A percentile compares a stretch with the other conserved stretches of the same genome.
Evolutionary conservation across 1,284 basidiomycete genomes (phyloP).

Genomic region (Porphyrellus sp.): DNA sequence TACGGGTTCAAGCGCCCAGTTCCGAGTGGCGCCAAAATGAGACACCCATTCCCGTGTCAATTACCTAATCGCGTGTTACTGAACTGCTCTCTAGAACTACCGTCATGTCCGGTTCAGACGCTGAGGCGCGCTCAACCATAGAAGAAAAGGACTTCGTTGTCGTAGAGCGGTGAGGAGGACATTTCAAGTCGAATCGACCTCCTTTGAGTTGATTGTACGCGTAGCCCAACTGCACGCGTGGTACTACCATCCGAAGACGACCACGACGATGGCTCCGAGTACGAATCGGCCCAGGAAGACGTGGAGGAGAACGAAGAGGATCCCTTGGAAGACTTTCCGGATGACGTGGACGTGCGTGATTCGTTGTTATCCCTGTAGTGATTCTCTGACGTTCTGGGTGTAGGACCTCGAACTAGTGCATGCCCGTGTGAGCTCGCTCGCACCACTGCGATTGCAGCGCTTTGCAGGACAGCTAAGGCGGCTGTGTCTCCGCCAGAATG

Average conservation of each 20-base stretch:
- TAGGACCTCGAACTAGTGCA: constrained; percentile 93
- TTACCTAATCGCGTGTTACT: constrained; percentile 11
- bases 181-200: not conserved
- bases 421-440: constrained; percentile 67
- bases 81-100: not conserved
- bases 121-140: constrained; percentile 2
- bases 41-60: not conserved
- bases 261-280: constrained; percentile 35
- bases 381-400: not conserved
- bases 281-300: constrained; percentile 45
- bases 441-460: constrained; percentile 62
- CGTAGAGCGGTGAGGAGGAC: constrained; percentile 26
- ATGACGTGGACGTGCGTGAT: constrained; percentile 62
- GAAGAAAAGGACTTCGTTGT: constrained; percentile 27
- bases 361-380: not conserved
- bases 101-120: constrained; percentile 24
- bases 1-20: no score
- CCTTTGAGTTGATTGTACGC: constrained; percentile 3
- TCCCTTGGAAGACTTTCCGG: constrained; percentile 53
- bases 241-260: constrained; percentile 39
- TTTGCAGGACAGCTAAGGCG: constrained; percentile 71
- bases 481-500: constrained; percentile 89
- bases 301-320: constrained; percentile 48
- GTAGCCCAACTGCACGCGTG: constrained; percentile 42
- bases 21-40: no score